Base-by-base conservation (phyloP, 2,329 filamentous ascomycete genomes). In the Periconia sp. region DNA sequence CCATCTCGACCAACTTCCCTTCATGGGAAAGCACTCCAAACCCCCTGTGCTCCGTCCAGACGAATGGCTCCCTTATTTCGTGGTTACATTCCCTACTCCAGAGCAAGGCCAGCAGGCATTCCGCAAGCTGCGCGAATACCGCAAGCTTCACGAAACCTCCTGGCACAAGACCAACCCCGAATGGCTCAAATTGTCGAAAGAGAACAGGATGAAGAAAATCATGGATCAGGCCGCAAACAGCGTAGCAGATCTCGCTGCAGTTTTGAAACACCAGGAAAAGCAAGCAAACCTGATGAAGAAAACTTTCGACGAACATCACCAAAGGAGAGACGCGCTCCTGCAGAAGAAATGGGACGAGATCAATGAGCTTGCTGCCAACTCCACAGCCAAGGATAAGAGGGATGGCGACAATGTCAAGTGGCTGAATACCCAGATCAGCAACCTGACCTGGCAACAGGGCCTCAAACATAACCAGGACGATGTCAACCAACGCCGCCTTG, bases 201-300 rank as follows among this genome's bases (percentile, higher is more conserved):
- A 82, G 69, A 77, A 79, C 55, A 75, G 80, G 19, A 79, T 79
- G n/a, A 76, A 75, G 51, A 74, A 75, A 43, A 74, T 87, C 43
- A 86, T 86, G 83, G 76, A 87, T 63, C 85, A 87, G 66, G 85
- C 83, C 67, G 83, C 82, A n/a, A 86, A 84, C 52, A 79, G 77
- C 42, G 77, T 85, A 18, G 85, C 84, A 6, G 85, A 87, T 63
- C 66, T 85, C 20, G 83, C 84, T 1, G 80, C 81, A 18, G 82
- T 85, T 2, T 65, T 87, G 48, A 54, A 43, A 9, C 76, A 80
- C 55, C 81, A 84, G 61, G 73, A 79, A 41, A 62, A 73, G 44
- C 69, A 65, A 40, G 72, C 68, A 13, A 54, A 30, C 1, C 48
- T 54, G 31, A 69, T 68, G 50, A 55, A 49, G 42, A 54, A 53